Conservation (phyloP, 2,329 filamentous ascomycete species). For the Biscogniauxia mediterranea region DNA sequence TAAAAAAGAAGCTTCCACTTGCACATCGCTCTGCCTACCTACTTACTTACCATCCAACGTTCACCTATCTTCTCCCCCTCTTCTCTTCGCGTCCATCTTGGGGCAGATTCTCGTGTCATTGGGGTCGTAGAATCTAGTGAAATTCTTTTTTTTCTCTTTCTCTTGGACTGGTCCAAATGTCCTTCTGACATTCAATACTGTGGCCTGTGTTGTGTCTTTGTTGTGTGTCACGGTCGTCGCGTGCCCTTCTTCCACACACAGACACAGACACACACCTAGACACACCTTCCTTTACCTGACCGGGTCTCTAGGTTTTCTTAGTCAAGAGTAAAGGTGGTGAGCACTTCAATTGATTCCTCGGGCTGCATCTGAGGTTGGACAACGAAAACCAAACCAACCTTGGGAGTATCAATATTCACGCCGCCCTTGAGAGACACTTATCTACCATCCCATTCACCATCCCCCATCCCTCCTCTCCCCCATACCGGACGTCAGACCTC, state of each 20-base stretch:
- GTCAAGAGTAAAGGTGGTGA: not conserved
- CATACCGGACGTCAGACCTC: not conserved
- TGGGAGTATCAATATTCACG: not conserved
- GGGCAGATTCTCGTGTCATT: slow-evolving; percentile 25
- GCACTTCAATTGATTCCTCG: not conserved
- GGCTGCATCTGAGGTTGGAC: not conserved
- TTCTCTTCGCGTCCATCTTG: slow-evolving; percentile 15
- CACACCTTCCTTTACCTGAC: not conserved
- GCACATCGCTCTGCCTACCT: slow-evolving; percentile 4
- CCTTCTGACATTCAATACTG: slow-evolving; percentile 10
- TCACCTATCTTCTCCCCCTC: slow-evolving; percentile 12
- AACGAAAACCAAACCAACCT: not conserved
- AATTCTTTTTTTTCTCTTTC: not conserved
- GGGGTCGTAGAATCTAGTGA: slow-evolving; percentile 15
- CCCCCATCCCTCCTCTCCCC: too few species aligned
- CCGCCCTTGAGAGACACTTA: not conserved
- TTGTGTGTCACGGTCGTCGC: slow-evolving; percentile 31
- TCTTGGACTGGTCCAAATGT: slow-evolving; percentile 19
- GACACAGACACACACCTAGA: not conserved
- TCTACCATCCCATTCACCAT: too few species aligned
- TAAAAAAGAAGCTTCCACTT: not conserved
- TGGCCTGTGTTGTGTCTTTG: slow-evolving; percentile 27
- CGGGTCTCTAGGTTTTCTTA: too few species aligned
- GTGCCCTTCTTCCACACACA: slow-evolving; percentile 20
- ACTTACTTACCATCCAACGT: slow-evolving; percentile 11